A percentile compares a stretch with the other conserved stretches of the same genome.
Evolutionary conservation across 345 rosid genomes (phyloP).

Genomic region (Eucalyptus rudis): DNA sequence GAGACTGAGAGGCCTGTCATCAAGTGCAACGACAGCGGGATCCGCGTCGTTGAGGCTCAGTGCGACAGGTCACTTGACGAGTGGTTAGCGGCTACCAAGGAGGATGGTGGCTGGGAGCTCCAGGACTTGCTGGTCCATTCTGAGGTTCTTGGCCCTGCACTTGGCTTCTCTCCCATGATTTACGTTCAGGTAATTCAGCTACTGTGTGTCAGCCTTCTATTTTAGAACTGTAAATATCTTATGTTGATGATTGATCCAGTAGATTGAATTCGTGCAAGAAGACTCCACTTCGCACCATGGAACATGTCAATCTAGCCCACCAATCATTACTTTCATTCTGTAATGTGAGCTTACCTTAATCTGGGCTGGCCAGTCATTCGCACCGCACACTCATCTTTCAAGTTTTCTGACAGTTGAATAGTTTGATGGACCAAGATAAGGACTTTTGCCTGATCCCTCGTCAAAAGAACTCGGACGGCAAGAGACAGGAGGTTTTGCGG

Average conservation of each 20-base stretch:
- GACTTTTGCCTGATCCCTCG: not conserved
- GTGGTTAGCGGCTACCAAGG: conserved; percentile 7
- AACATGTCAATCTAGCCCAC: not conserved
- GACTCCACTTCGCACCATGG: not conserved
- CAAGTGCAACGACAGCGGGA: conserved; percentile 72
- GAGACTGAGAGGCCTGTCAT: conserved; percentile 25
- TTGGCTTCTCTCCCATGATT: conserved; percentile 56
- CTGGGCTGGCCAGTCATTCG: not conserved
- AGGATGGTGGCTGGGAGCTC: conserved; percentile 4
- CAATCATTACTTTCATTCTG: not conserved
- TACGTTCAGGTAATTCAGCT: conserved; percentile 39
- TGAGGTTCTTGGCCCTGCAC: conserved; percentile 57
- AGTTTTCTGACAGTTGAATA: not conserved
- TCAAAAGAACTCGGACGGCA: no score
- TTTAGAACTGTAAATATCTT: not conserved
- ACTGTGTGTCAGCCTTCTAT: no score
- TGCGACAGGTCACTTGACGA: conserved; percentile 36
- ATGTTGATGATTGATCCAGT: not conserved
- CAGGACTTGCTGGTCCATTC: conserved; percentile 14
- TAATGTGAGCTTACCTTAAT: not conserved
- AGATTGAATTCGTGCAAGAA: not conserved
- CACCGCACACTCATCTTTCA: not conserved
- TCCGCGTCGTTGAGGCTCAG: conserved; percentile 41
- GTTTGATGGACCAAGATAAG: not conserved
- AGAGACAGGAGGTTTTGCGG: not conserved